Conservation (phyloP, 306 rosid species). For the Glycine latifolia region DNA sequence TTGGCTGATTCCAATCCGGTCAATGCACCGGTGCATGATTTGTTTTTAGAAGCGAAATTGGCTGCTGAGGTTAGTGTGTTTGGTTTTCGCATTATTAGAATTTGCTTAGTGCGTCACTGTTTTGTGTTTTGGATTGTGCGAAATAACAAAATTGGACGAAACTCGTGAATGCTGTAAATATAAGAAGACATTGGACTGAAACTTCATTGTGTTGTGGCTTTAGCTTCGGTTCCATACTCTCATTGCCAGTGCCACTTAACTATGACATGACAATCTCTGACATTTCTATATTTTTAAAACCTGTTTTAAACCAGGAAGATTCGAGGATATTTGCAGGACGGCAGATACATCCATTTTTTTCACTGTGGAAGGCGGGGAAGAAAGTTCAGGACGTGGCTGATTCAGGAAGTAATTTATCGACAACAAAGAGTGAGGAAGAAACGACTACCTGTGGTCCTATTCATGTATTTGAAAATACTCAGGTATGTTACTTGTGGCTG, state of each 20-base stretch:
- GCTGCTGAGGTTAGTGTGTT: constrained; percentile 64
- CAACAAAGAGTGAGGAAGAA: constrained; percentile 44
- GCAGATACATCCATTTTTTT: constrained; percentile 81
- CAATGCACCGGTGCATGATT: constrained; percentile 56
- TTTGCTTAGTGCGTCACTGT: background rate
- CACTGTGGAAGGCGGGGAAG: constrained; percentile 61
- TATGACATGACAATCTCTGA: constrained; percentile 29
- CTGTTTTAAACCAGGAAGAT: constrained; percentile 69
- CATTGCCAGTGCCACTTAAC: background rate
- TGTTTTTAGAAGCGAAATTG: constrained; percentile 72
- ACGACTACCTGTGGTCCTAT: constrained; percentile 60
- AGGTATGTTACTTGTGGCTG: constrained; percentile 53
- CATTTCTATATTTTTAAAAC: background rate
- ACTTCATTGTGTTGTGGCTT: background rate
- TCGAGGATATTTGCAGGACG: constrained; percentile 77
- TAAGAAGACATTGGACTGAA: constrained; percentile 20
- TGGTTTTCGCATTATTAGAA: no score
- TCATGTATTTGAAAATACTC: constrained; percentile 74
- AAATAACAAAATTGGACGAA: background rate
- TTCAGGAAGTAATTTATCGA: constrained; percentile 41
- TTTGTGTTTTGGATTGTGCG: constrained; percentile 25
- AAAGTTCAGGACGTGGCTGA: constrained; percentile 58
- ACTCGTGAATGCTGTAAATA: background rate
- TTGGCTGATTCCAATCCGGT: constrained; percentile 28
- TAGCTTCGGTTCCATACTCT: constrained; percentile 16